A percentile compares a stretch with the other conserved stretches of the same genome.
phyloP scores from a whole-genome alignment of 202 grass and related monocot genomes.

The Digitaria exilis region DNA sequence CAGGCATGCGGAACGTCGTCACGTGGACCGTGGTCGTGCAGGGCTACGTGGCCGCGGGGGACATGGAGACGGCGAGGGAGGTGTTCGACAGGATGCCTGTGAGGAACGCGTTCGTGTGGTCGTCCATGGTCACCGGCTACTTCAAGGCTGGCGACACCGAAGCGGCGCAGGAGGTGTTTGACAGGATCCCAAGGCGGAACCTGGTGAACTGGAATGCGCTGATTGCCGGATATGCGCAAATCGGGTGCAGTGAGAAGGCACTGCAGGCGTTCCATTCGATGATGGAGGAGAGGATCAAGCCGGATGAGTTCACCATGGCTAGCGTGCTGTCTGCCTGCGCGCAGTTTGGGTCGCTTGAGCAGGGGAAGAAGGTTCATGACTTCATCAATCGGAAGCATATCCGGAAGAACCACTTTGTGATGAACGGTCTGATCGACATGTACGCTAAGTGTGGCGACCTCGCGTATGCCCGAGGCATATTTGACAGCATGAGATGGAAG shows the following conservation, averaged over 20 bases:
- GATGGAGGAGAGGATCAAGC: conserved; percentile 38
- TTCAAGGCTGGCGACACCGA: conserved; percentile 48
- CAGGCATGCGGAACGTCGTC: conserved; percentile 46
- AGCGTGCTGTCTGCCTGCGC: conserved; percentile 61
- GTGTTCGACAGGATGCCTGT: conserved; percentile 55
- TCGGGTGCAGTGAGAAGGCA: conserved; percentile 47
- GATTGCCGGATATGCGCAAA: conserved; percentile 56
- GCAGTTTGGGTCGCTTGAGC: conserved; percentile 57
- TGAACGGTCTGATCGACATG: conserved; percentile 71
- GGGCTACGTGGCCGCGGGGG: conserved; percentile 41
- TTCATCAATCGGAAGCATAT: conserved; percentile 49
- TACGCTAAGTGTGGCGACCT: conserved; percentile 69
- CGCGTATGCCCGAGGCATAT: conserved; percentile 32
- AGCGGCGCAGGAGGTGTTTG: conserved; percentile 42
- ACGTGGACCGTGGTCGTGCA: conserved; percentile 57
- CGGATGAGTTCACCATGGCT: conserved; percentile 57
- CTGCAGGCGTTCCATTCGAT: conserved; percentile 49
- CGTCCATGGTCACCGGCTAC: conserved; percentile 64
- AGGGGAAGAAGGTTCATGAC: conserved; percentile 52
- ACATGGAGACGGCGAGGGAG: conserved; percentile 53
- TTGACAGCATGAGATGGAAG: conserved; percentile 48
- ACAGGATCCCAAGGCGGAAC: conserved; percentile 46
- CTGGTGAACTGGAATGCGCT: conserved; percentile 66
- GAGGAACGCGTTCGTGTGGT: conserved; percentile 59
- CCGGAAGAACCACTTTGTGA: conserved; percentile 57